Evolutionary conservation across 139 green algal genomes (phyloP).

Genomic region (Closterium sp.): DNA sequence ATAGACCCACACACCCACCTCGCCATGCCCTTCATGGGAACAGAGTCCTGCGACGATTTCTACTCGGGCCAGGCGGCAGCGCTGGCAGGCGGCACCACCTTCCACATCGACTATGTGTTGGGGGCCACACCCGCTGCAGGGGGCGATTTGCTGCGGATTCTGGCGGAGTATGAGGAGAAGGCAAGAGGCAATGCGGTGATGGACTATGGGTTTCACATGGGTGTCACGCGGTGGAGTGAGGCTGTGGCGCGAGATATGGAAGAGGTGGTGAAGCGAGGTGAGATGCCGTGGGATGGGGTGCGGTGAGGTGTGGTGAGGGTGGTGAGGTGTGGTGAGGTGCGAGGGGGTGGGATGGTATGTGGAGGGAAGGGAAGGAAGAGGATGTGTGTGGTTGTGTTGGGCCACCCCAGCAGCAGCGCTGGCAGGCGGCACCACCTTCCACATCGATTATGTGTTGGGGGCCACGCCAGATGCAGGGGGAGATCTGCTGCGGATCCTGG

Average conservation of each 20-base stretch:
- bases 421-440: conserved; percentile 92
- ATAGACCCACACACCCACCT: conserved; percentile 98
- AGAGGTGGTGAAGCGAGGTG: background rate
- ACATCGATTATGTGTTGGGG: conserved; percentile 95
- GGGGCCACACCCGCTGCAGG: conserved; percentile 67
- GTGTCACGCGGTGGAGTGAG: conserved; percentile 82
- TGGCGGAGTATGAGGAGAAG: conserved; percentile 33
- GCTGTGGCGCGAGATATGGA: conserved; percentile 56
- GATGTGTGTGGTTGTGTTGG: no score
- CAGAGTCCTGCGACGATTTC: conserved; percentile 77
- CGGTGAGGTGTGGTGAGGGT: conserved; percentile 55
- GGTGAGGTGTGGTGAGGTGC: background rate
- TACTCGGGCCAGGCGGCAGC: conserved; percentile 68
- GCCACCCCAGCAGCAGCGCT: conserved; percentile 35
- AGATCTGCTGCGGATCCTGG: conserved; percentile 39
- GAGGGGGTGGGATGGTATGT: background rate
- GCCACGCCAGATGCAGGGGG: conserved; percentile 61
- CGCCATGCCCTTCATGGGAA: conserved; percentile 92
- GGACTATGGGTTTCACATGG: conserved; percentile 97
- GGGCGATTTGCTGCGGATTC: conserved; percentile 36
- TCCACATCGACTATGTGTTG: conserved; percentile 96
- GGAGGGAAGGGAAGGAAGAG: no score
- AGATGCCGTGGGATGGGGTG: conserved; percentile 69
- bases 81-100: conserved; percentile 90
- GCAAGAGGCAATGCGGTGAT: conserved; percentile 63